Evolutionary conservation across 805 yeast genomes (phyloP).

Genomic region (Limtongia smithiae): DNA sequence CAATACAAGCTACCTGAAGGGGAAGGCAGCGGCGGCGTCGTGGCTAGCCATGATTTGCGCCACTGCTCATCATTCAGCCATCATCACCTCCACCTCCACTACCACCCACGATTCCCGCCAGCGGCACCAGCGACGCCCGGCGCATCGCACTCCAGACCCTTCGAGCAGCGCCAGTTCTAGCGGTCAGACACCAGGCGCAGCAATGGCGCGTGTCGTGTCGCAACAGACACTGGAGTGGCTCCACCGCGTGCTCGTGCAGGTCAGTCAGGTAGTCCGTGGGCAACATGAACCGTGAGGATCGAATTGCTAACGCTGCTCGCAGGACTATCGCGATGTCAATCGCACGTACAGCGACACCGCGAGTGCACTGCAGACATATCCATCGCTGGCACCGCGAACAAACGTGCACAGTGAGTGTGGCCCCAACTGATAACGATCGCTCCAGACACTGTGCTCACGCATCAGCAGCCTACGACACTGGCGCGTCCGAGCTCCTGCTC

Average conservation of each 20-base stretch:
- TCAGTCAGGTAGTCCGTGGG: slow-evolving; percentile 23
- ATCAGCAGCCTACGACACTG: slow-evolving; percentile 46
- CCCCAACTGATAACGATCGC: not conserved
- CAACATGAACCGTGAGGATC: too few species aligned
- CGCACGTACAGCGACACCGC: slow-evolving; percentile 57
- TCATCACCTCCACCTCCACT: too few species aligned
- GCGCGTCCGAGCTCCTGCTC: slow-evolving; percentile 57
- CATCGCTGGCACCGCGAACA: slow-evolving; percentile 65
- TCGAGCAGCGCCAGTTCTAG: too few species aligned
- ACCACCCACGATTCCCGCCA: too few species aligned
- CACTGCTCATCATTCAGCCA: too few species aligned
- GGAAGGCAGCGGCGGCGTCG: too few species aligned
- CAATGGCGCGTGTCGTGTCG: slow-evolving; percentile 37
- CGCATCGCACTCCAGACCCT: too few species aligned
- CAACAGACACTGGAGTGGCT: slow-evolving; percentile 55
- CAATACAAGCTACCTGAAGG: too few species aligned
- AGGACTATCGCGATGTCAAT: slow-evolving; percentile 26
- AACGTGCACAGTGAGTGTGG: slow-evolving; percentile 45
- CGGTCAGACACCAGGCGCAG: too few species aligned
- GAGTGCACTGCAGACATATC: slow-evolving; percentile 48
- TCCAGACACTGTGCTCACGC: not conserved
- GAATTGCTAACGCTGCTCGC: not conserved
- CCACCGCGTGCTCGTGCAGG: slow-evolving; percentile 52
- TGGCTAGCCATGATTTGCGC: too few species aligned
- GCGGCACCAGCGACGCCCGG: too few species aligned